These are phyloP conservation scores for Xylariaceae sp. DNA, from an alignment of 2,329 filamentous ascomycete species.

Conservation along the genomic window DNA sequence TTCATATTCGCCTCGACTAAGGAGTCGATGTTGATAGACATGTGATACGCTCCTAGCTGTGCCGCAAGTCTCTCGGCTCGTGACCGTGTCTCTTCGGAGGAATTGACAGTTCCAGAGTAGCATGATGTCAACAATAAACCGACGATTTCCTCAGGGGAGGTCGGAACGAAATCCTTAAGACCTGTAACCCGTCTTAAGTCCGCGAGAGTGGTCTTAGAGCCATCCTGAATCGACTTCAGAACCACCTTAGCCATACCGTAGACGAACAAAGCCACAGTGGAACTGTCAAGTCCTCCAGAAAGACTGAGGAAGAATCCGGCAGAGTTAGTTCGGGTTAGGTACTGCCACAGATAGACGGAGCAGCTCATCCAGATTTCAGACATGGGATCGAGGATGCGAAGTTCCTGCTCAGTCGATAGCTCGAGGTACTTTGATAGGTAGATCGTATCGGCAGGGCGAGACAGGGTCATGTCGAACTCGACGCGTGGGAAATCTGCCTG, in stretches of 20 bases:
- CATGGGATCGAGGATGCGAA: conserved; percentile 18
- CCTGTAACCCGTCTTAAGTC: conserved; percentile 17
- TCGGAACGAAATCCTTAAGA: conserved; percentile 3
- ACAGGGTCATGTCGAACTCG: conserved; percentile 12
- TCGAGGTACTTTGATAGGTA: conserved; percentile 6
- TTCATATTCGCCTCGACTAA: conserved; percentile 8
- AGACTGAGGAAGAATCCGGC: conserved; percentile 16
- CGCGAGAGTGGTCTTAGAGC: conserved; percentile 10
- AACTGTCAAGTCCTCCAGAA: conserved; percentile 10
- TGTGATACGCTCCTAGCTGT: conserved; percentile 9
- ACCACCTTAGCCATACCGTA: conserved; percentile 18
- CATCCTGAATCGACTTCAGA: conserved; percentile 8
- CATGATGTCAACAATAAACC: conserved; percentile 14
- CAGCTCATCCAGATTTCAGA: conserved; percentile 17
- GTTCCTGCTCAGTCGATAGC: conserved; percentile 11
- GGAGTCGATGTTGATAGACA: conserved; percentile 11
- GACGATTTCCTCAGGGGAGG: conserved; percentile 15
- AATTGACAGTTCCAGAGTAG: conserved; percentile 15
- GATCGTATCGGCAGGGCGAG: conserved; percentile 12
- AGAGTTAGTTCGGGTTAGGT: conserved; percentile 13
- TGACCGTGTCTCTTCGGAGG: conserved; percentile 14
- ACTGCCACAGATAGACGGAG: conserved; percentile 18
- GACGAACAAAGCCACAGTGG: conserved; percentile 13
- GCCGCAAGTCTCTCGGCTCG: conserved; percentile 14
- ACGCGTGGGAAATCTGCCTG: conserved; percentile 13